Percentiles rank a stretch among this genome's conserved stretches.
phyloP scores from a whole-genome alignment of 805 yeast species.

The Limtongozyma cylindracea region DNA sequence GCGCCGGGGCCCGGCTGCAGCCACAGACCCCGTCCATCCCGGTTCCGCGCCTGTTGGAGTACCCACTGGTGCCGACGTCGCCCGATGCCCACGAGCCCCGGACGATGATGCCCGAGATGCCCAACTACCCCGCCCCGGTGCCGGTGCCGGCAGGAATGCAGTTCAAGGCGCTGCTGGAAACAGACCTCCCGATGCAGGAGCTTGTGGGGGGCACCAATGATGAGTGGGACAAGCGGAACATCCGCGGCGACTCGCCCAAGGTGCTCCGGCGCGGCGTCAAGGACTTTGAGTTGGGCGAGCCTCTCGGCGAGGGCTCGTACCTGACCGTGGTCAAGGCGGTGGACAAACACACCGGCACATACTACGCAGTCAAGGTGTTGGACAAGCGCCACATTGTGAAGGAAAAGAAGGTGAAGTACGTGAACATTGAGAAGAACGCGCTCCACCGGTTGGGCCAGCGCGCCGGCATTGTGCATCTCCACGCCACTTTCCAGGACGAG shows the following conservation, averaged over 20 bases:
- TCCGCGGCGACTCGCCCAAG: conserved; percentile 3
- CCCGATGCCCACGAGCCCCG: no score
- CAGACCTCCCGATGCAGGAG: no score
- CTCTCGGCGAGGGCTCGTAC: conserved; percentile 19
- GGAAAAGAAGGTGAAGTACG: conserved; percentile 69
- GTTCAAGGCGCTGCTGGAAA: no score
- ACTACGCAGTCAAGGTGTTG: conserved; percentile 55
- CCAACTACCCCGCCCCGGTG: no score
- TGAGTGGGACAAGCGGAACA: no score
- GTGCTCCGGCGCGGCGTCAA: conserved; percentile 11
- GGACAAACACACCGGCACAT: conserved; percentile 22
- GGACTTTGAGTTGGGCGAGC: conserved; percentile 15
- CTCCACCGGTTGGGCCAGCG: conserved; percentile 38
- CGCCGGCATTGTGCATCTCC: conserved; percentile 39
- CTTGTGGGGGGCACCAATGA: no score
- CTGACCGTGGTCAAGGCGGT: conserved; percentile 16
- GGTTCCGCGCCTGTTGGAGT: no score
- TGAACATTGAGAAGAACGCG: conserved; percentile 62
- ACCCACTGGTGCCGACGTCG: no score
- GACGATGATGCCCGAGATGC: no score
- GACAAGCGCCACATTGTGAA: conserved; percentile 58
- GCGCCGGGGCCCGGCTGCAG: no score
- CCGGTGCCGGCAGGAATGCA: no score
- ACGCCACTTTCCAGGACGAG: conserved; percentile 63
- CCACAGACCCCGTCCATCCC: no score